Conservation (phyloP, 805 yeast genomes). For the Nakazawaea laoshanensis region DNA sequence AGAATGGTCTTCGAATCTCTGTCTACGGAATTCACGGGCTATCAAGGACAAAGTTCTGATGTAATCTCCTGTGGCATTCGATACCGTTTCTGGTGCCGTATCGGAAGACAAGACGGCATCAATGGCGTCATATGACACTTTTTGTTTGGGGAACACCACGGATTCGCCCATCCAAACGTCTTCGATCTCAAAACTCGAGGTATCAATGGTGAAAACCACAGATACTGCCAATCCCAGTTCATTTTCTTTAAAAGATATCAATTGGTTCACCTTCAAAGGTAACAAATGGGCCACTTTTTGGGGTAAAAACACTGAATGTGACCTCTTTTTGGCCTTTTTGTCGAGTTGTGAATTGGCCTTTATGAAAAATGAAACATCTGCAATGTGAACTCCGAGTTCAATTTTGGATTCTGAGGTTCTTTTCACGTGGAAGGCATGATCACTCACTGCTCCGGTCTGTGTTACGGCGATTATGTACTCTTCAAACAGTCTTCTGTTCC, state of each 20-base stretch:
- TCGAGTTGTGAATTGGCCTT: slow-evolving; percentile 73
- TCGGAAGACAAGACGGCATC: slow-evolving; percentile 34
- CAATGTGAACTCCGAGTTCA: slow-evolving; percentile 79
- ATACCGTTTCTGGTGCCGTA: slow-evolving; percentile 16
- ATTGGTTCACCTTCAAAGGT: slow-evolving; percentile 55
- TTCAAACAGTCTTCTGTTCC: slow-evolving; percentile 42
- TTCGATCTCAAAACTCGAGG: slow-evolving; percentile 60
- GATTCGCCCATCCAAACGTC: slow-evolving; percentile 75
- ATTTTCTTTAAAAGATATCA: slow-evolving; percentile 53
- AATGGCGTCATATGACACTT: slow-evolving; percentile 45
- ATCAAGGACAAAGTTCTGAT: slow-evolving; percentile 55
- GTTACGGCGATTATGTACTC: slow-evolving; percentile 62
- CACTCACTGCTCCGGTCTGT: slow-evolving; percentile 50
- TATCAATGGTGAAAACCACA: slow-evolving; percentile 73
- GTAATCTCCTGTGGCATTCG: slow-evolving; percentile 57
- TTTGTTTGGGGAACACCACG: slow-evolving; percentile 52
- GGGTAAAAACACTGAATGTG: slow-evolving; percentile 81
- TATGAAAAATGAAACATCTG: slow-evolving; percentile 69
- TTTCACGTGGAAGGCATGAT: slow-evolving; percentile 79
- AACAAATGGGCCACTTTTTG: slow-evolving; percentile 62
- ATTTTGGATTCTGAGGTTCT: slow-evolving; percentile 48
- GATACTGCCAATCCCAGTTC: slow-evolving; percentile 61
- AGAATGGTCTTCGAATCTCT: slow-evolving; percentile 44
- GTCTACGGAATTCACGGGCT: slow-evolving; percentile 62
- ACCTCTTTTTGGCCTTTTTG: slow-evolving; percentile 83